These are phyloP conservation scores for Aspergillus leporis DNA, from an alignment of 495 filamentous ascomycete genomes.

Conservation along the genomic window DNA sequence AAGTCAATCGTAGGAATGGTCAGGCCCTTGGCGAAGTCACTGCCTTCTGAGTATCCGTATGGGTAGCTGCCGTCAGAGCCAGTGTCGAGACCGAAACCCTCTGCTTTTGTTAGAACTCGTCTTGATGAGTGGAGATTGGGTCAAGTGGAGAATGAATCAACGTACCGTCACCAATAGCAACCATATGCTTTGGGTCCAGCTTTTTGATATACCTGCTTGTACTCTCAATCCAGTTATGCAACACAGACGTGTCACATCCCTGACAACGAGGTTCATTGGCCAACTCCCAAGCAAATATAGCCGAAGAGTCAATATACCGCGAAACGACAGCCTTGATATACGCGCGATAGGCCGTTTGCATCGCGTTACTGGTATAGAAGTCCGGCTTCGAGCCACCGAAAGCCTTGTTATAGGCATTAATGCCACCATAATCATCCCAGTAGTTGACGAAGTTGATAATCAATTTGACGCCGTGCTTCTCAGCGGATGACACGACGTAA, in stretches of 20 bases:
- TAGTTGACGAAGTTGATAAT: slow-evolving; percentile 59
- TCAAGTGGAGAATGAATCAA: not conserved
- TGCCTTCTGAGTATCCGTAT: slow-evolving; percentile 58
- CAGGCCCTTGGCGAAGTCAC: slow-evolving; percentile 64
- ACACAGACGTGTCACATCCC: slow-evolving; percentile 56
- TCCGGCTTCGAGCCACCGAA: slow-evolving; percentile 57
- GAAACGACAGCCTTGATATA: slow-evolving; percentile 64
- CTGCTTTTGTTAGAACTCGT: slow-evolving; percentile 4
- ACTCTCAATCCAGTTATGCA: slow-evolving; percentile 62
- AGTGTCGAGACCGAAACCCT: slow-evolving; percentile 42
- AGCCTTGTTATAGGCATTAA: slow-evolving; percentile 60
- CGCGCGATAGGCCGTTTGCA: slow-evolving; percentile 59
- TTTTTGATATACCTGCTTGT: slow-evolving; percentile 64
- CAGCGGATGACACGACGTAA: slow-evolving; percentile 62
- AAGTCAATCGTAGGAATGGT: slow-evolving; percentile 61
- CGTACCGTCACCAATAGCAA: slow-evolving; percentile 60
- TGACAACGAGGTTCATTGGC: slow-evolving; percentile 72
- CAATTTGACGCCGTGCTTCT: slow-evolving; percentile 58
- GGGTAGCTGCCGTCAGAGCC: slow-evolving; percentile 56
- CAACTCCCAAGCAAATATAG: slow-evolving; percentile 72
- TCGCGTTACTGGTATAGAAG: slow-evolving; percentile 58
- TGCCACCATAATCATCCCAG: slow-evolving; percentile 67
- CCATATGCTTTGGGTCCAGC: slow-evolving; percentile 65
- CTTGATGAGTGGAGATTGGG: not conserved
- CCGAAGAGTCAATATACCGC: slow-evolving; percentile 55